Evolutionary conservation across 306 rosid genomes (phyloP), one percentile per base, ranked within the genome.

Genomic region (Bauhinia variegata): DNA sequence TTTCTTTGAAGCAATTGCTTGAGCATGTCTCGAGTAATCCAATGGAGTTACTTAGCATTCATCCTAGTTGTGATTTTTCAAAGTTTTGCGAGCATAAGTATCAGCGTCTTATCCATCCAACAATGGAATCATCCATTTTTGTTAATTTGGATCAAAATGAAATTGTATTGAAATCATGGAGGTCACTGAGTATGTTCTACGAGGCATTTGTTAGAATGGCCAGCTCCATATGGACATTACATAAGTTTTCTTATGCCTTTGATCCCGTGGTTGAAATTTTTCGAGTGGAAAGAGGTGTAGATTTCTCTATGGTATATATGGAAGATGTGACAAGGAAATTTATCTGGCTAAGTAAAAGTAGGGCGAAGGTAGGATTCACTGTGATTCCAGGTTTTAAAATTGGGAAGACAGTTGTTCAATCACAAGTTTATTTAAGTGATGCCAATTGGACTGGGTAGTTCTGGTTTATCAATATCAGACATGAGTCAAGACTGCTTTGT

Each of bases 11-110:
- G 82, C 89, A 90, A 71, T 78, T 90, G 60, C 91, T 90, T 6
- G 96, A 95, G 85, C 99, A 95, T 38, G 95, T 85, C 19, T 90
- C 97, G 1, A 84, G 95, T 84, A 95, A 86, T 66, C 92, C 97
- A 6, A 80, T 90, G 90, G 96, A 95, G 56, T 81, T 90, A 82
- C 86, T 93, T 13, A 78, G 86, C 19, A 76, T 73, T 61, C 83
- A 86, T 62, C 76, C 78, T 2, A 63, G 70, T 49, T 90, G 92
- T 34, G 86, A 81, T 12, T 93, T 93, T 77, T 84, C 97, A 0
- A 80, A 79, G 51, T 90, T 86, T 77, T 93, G 99, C 42, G 97
- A 86, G 86, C 80, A 61, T 34, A 91, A 93, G 85, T 93, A 93
- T 17, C 96, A 88, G 66, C 86, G 71, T 60, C 89, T 93, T 15